phyloP scores from a whole-genome alignment of 2,329 filamentous ascomycete genomes.

The Metarhizium sp. region DNA sequence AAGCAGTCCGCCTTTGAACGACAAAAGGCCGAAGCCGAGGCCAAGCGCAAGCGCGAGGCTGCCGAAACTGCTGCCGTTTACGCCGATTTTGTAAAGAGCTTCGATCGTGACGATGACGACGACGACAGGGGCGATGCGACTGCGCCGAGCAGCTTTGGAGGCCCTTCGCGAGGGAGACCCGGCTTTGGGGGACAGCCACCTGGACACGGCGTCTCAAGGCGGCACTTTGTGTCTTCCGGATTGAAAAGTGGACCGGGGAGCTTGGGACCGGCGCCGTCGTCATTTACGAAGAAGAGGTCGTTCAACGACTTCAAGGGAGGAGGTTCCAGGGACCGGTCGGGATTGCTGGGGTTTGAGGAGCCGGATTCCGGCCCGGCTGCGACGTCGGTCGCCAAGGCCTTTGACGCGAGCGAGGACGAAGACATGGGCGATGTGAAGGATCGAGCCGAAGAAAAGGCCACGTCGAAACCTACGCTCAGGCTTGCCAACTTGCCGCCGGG shows the following conservation, averaged over 20 bases:
- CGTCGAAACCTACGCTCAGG: constrained; percentile 53
- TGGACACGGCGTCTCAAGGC: constrained; percentile 27
- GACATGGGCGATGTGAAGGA: constrained; percentile 31
- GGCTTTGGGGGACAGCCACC: constrained; percentile 5
- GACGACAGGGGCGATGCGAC: constrained; percentile 21
- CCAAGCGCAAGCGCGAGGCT: constrained; percentile 74
- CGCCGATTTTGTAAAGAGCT: constrained; percentile 78
- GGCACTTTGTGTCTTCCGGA: constrained; percentile 55
- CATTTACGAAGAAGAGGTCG: constrained; percentile 45
- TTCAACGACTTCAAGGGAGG: constrained; percentile 26
- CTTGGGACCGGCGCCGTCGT: constrained; percentile 41
- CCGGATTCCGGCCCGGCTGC: constrained; percentile 20
- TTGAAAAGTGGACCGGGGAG: constrained; percentile 54
- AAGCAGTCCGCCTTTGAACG: constrained; percentile 85
- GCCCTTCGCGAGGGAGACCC: constrained; percentile 6
- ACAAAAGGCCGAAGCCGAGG: constrained; percentile 81
- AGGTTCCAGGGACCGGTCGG: constrained; percentile 14
- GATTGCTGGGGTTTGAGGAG: constrained; percentile 27
- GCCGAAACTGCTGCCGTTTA: constrained; percentile 82
- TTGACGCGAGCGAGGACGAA: constrained; percentile 58
- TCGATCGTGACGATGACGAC: constrained; percentile 51
- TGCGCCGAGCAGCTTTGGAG: constrained; percentile 12
- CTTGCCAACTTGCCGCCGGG: constrained; percentile 52
- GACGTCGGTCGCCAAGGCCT: constrained; percentile 57
- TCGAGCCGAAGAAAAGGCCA: constrained; percentile 46